A percentile compares a stretch with the other conserved stretches of the same genome.
These are phyloP conservation scores for Magnaporthales sp. DNA, from an alignment of 2,329 filamentous ascomycete genomes.

Conservation along the genomic window DNA sequence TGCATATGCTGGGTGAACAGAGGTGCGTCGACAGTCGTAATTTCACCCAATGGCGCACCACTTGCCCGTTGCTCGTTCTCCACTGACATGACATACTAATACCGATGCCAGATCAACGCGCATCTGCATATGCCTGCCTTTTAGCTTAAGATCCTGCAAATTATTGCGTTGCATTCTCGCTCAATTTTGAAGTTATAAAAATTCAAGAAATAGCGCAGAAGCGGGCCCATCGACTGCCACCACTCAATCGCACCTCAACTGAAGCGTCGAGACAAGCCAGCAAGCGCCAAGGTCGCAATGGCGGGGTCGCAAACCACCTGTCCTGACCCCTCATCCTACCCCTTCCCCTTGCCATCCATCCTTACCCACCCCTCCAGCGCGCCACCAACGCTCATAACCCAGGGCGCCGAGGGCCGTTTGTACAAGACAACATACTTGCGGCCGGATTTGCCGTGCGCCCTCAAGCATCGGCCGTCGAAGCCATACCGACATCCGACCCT, in stretches of 20 bases:
- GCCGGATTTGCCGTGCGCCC: conserved; percentile 59
- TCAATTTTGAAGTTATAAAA: neutral
- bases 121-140: neutral
- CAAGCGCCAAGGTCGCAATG: neutral
- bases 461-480: conserved; percentile 89
- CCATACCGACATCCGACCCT: conserved; percentile 86
- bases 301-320: conserved; percentile 3
- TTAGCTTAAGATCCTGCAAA: neutral
- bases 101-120: neutral
- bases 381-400: conserved; percentile 61
- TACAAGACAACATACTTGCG: conserved; percentile 78
- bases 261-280: neutral
- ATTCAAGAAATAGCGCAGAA: neutral
- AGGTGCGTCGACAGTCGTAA: neutral
- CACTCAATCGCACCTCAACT: neutral
- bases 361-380: conserved; percentile 51
- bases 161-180: neutral
- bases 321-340: conserved; percentile 20
- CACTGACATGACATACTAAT: neutral
- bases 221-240: neutral
- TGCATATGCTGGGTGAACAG: neutral
- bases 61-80: neutral
- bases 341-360: conserved; percentile 48
- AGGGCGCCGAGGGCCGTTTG: conserved; percentile 92
- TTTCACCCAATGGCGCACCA: neutral